phyloP scores from a whole-genome alignment of 2,329 filamentous ascomycete genomes.

The Fusarium temperatum region DNA sequence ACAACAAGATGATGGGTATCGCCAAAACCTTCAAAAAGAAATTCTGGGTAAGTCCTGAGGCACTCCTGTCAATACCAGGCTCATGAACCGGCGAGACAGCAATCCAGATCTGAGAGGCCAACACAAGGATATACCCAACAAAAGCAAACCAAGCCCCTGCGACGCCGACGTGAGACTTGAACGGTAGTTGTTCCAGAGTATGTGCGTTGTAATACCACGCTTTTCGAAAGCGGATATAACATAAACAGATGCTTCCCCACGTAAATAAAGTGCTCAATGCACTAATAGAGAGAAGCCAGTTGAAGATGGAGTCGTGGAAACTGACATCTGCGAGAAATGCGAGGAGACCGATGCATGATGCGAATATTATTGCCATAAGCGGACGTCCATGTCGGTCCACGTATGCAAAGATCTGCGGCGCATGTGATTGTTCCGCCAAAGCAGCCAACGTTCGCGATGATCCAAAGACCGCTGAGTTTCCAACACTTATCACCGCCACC shows the following conservation, averaged over 20 bases:
- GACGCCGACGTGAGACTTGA: slow-evolving; percentile 80
- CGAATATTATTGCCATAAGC: slow-evolving; percentile 74
- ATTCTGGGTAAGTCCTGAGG: slow-evolving; percentile 60
- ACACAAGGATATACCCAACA: slow-evolving; percentile 75
- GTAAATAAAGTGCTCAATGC: slow-evolving; percentile 80
- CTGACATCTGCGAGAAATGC: slow-evolving; percentile 77
- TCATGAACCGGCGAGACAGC: slow-evolving; percentile 78
- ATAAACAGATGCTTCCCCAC: slow-evolving; percentile 84
- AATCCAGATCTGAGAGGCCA: slow-evolving; percentile 88
- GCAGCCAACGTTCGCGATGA: slow-evolving; percentile 90
- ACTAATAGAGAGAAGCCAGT: slow-evolving; percentile 81
- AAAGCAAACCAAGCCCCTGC: slow-evolving; percentile 85
- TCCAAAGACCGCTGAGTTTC: slow-evolving; percentile 91
- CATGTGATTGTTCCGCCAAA: slow-evolving; percentile 86
- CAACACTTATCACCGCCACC: slow-evolving; percentile 88
- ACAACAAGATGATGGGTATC: slow-evolving; percentile 71
- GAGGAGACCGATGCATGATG: slow-evolving; percentile 75
- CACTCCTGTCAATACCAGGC: slow-evolving; percentile 47
- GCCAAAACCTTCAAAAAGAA: slow-evolving; percentile 81
- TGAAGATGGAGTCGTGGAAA: slow-evolving; percentile 70
- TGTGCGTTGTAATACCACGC: slow-evolving; percentile 77
- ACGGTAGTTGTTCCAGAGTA: slow-evolving; percentile 78
- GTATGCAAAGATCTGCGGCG: slow-evolving; percentile 79
- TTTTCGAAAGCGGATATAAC: slow-evolving; percentile 88
- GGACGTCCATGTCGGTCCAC: slow-evolving; percentile 87